phyloP scores from a whole-genome alignment of 2,329 filamentous ascomycete genomes.

The Fusarium begoniae region DNA sequence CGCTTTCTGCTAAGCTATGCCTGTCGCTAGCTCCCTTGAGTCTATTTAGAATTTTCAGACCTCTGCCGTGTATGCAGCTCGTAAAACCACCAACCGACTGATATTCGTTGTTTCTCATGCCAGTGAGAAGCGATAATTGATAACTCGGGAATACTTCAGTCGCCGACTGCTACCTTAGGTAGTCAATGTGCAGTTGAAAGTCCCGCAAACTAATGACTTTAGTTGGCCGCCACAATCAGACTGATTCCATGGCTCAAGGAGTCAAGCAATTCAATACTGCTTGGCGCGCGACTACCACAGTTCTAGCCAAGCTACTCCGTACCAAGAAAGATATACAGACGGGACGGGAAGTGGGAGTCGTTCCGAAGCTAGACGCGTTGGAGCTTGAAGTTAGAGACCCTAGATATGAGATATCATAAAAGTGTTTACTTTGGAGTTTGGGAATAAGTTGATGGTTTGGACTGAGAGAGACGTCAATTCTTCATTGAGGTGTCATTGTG shows the following conservation, averaged over 20 bases:
- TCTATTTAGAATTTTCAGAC: background rate
- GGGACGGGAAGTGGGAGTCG: background rate
- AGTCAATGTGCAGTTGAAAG: background rate
- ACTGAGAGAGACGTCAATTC: background rate
- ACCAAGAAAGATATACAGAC: background rate
- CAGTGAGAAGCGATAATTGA: background rate
- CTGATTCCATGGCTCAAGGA: background rate
- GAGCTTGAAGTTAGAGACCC: background rate
- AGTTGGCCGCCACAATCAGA: constrained; percentile 4
- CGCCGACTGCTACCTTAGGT: background rate
- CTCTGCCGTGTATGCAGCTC: background rate
- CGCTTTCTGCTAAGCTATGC: background rate
- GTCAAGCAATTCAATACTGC: background rate
- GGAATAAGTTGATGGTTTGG: background rate
- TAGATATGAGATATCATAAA: background rate
- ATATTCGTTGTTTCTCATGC: background rate
- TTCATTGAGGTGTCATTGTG: background rate
- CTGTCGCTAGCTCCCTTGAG: background rate
- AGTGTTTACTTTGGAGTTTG: background rate
- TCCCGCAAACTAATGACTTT: background rate
- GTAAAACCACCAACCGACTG: background rate
- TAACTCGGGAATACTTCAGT: background rate
- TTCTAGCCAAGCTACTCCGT: background rate
- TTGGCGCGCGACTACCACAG: background rate
- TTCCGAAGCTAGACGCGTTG: constrained; percentile 6